A percentile compares a stretch with the other conserved stretches of the same genome.
Conservation (phyloP, 495 filamentous ascomycete species). For the Neurospora intermedia region DNA sequence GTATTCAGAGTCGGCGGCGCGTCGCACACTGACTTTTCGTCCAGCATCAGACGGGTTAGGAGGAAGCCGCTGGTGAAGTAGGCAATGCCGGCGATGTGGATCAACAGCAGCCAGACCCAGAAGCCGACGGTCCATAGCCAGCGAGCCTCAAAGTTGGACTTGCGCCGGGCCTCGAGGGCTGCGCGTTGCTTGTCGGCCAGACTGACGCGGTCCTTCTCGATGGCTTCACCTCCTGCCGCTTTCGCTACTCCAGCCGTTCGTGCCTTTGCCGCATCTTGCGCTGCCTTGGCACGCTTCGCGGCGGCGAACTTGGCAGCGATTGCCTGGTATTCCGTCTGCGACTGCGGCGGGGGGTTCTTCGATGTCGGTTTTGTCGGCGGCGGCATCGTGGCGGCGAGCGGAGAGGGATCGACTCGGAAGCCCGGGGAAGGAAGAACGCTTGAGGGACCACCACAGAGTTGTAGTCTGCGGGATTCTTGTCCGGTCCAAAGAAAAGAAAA, state of each 20-base stretch:
- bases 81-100: conserved; percentile 74
- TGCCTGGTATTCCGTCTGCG: conserved; percentile 28
- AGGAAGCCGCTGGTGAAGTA: conserved; percentile 97
- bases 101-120: conserved; percentile 45
- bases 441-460: background rate
- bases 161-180: conserved; percentile 31
- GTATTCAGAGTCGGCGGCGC: conserved; percentile 51
- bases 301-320: conserved; percentile 36
- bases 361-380: conserved; percentile 11
- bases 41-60: conserved; percentile 80
- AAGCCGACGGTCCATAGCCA: conserved; percentile 41
- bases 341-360: conserved; percentile 11
- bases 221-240: background rate
- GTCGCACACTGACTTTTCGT: conserved; percentile 74
- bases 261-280: conserved; percentile 14
- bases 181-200: conserved; percentile 24
- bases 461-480: background rate
- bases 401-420: background rate
- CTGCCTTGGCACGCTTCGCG: conserved; percentile 36
- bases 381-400: conserved; percentile 13
- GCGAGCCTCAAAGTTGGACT: conserved; percentile 27
- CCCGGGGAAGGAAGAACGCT: background rate
- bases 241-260: conserved; percentile 3
- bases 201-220: conserved; percentile 4
- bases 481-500: background rate